A percentile compares a stretch with the other conserved stretches of the same genome.
Conservation (phyloP, 257 asterid genomes). For the Solanum medicagineum region DNA sequence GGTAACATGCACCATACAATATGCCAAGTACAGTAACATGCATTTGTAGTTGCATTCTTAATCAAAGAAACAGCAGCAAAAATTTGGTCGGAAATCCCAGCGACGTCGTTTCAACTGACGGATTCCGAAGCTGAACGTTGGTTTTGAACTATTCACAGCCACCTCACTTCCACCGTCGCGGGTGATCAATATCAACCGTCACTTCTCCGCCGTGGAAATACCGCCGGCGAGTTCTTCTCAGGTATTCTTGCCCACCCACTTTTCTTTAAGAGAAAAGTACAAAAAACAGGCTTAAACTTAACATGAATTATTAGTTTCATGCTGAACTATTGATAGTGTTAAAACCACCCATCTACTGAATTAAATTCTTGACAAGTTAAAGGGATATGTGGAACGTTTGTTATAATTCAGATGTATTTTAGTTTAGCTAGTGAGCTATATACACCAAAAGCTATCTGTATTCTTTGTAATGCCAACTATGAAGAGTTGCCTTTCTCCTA, state of each 20-base stretch:
- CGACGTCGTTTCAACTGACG: not conserved
- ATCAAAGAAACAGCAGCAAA: not conserved
- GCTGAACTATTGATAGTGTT: too few relatives aligned
- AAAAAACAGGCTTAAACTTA: too few relatives aligned
- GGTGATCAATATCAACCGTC: slow-evolving; percentile 6
- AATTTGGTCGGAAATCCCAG: not conserved
- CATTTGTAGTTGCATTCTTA: not conserved
- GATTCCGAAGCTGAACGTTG: slow-evolving; percentile 33
- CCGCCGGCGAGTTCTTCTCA: not conserved
- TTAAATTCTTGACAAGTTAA: too few relatives aligned
- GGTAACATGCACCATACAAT: too few relatives aligned
- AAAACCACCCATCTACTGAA: too few relatives aligned
- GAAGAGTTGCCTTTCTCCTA: not conserved
- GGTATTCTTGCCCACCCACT: not conserved
- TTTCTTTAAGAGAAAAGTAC: not conserved
- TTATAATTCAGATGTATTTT: too few relatives aligned
- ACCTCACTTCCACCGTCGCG: slow-evolving; percentile 17
- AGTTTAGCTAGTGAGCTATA: not conserved
- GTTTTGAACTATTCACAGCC: slow-evolving; percentile 21
- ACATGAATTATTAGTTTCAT: too few relatives aligned
- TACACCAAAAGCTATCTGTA: not conserved
- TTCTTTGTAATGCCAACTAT: not conserved
- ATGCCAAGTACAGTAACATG: not conserved
- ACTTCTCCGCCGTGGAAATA: slow-evolving; percentile 29
- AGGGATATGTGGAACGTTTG: too few relatives aligned